phyloP scores from a whole-genome alignment of 805 yeast species.

The Barnettozyma wickerhamii region DNA sequence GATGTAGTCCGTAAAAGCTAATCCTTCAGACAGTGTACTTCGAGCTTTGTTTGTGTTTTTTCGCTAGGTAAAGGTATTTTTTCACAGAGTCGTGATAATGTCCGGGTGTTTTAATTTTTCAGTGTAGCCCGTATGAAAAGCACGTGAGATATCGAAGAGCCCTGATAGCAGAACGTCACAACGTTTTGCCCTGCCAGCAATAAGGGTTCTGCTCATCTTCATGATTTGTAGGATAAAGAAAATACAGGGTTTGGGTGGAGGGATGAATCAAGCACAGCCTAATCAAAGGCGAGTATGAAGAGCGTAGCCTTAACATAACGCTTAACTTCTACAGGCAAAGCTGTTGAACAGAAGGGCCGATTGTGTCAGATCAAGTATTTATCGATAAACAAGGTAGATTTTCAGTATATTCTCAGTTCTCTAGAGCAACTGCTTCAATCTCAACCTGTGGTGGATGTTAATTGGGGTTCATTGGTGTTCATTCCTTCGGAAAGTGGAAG shows the following conservation, averaged over 20 bases:
- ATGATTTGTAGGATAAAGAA: too few species aligned
- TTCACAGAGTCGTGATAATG: constrained; percentile 8
- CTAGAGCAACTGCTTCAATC: constrained; percentile 89
- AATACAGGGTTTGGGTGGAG: background rate
- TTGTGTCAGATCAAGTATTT: too few species aligned
- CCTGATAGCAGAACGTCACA: too few species aligned
- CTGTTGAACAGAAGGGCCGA: too few species aligned
- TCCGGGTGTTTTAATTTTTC: constrained; percentile 9
- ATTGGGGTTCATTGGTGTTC: background rate
- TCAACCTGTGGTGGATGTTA: constrained; percentile 43
- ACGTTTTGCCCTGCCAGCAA: too few species aligned
- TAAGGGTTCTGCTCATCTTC: too few species aligned
- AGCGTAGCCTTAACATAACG: too few species aligned
- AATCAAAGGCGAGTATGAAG: too few species aligned
- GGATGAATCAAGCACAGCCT: too few species aligned
- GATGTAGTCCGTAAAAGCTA: constrained; percentile 10
- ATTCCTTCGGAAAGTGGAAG: background rate
- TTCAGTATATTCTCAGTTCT: constrained; percentile 30
- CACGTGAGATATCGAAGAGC: too few species aligned
- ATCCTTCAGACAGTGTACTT: constrained; percentile 1
- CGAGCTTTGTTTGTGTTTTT: constrained; percentile 11
- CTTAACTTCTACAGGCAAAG: too few species aligned
- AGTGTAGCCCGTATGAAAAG: too few species aligned
- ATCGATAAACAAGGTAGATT: background rate
- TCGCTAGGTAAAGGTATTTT: constrained; percentile 11